phyloP scores from a whole-genome alignment of 1,139 yeast genomes.

The Magnusiomyces ingens region DNA sequence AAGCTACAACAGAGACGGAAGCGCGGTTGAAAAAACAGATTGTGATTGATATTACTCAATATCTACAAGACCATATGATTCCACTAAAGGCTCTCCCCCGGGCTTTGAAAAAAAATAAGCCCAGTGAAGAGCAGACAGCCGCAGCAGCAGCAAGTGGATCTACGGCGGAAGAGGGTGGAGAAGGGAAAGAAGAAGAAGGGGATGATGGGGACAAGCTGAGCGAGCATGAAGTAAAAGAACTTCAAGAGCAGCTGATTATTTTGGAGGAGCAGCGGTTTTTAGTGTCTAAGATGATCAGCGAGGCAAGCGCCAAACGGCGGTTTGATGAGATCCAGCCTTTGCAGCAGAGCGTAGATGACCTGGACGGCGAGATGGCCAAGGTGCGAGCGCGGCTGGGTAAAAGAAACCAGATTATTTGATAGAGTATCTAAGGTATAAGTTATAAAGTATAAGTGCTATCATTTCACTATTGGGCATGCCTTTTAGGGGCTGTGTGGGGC shows the following conservation, averaged over 20 bases:
- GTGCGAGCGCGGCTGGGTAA: conserved; percentile 51
- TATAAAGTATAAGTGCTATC: no score
- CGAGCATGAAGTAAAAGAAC: conserved; percentile 45
- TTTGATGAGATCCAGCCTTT: conserved; percentile 72
- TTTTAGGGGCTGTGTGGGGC: no score
- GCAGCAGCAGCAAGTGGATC: conserved; percentile 7
- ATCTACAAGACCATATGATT: conserved; percentile 49
- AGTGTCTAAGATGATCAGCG: conserved; percentile 55
- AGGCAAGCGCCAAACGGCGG: conserved; percentile 57
- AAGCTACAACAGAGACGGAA: conserved; percentile 35
- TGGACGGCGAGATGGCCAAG: conserved; percentile 45
- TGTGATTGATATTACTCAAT: conserved; percentile 41
- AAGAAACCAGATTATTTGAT: background rate
- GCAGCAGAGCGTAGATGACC: conserved; percentile 52
- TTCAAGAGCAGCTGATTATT: conserved; percentile 76
- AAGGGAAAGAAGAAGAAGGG: conserved; percentile 15
- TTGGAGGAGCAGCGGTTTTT: conserved; percentile 75
- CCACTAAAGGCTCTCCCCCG: conserved; percentile 46
- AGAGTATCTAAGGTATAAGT: no score
- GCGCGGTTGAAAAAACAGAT: conserved; percentile 41
- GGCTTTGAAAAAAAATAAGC: conserved; percentile 30
- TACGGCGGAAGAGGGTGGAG: conserved; percentile 5
- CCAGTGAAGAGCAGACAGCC: conserved; percentile 6
- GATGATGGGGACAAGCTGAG: conserved; percentile 16
- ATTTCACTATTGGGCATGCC: no score